Base-by-base conservation (phyloP, 139 green algal genomes). In the Protoeuglena noctilucae region DNA sequence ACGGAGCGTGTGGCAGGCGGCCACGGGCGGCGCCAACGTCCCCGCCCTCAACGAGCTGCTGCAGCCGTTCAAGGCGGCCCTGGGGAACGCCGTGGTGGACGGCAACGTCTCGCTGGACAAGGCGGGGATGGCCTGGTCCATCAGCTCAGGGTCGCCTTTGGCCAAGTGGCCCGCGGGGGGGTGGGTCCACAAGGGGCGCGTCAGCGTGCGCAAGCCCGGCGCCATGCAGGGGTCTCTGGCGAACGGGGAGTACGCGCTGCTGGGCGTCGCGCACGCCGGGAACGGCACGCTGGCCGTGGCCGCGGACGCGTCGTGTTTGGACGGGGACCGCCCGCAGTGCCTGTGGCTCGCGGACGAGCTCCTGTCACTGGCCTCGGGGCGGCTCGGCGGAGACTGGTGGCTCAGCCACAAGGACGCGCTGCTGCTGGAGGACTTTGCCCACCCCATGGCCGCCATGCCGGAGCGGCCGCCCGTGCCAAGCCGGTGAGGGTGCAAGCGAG, bases 21-120 rank as follows among this genome's bases (percentile, higher is more conserved):
- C 70, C 39, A 84, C 66, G 55, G 89, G 89, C 18, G 91, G 91
- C 16, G 77, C 78, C n/a, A 96, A 99, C 63, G 72, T 99, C 25
- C 91, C 91, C 14, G 91, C 85, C 0, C 60, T 99, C 7, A 99
- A 99, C 64, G 86, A 95, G 29, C 64, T 99, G 54, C 74, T 99
- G 41, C 60, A 54, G 12, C 71, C 73, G 0, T 93, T 82, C 55
- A 77, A 75, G 3, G 74, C 90, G n/a, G 77, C 72, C 2, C 83
- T 96, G 23, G 83, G 80, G 0, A 80, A 93, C 45, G 53, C 58
- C 0, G 64, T 89, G 7, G 25, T 89, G 27, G 57, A 72, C 7
- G 77, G 77, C 19, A 55, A 12, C 2, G 54, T 69, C 4, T 58
- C 52, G 0, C 45, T 76, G 7, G 68, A 29, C 2, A 51, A 40